phyloP scores from a whole-genome alignment of 805 yeast genomes.

The Candida nitratophila region DNA sequence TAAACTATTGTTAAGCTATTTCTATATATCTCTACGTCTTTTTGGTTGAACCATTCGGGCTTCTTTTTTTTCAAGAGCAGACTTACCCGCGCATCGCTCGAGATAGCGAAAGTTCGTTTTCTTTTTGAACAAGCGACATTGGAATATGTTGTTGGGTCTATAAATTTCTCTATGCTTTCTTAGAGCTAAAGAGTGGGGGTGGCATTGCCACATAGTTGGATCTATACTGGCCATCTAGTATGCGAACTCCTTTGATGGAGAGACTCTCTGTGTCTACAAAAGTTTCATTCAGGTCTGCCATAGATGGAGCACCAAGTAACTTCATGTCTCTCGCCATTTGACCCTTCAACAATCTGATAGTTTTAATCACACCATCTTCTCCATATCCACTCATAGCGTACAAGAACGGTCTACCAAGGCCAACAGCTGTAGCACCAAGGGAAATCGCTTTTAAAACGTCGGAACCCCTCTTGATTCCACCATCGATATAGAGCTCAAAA shows the following conservation, averaged over 20 bases:
- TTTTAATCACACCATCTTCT: conserved; percentile 56
- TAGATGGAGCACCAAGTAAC: conserved; percentile 46
- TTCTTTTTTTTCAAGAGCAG: no score
- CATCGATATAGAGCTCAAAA: conserved; percentile 64
- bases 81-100: no score
- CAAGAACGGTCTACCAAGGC: conserved; percentile 70
- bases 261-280: conserved; percentile 27
- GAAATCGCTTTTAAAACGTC: conserved; percentile 73
- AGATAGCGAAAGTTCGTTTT: no score
- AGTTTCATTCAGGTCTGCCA: conserved; percentile 36
- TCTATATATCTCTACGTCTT: no score
- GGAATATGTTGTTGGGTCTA: no score
- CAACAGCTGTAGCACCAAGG: conserved; percentile 61
- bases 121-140: no score
- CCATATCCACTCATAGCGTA: conserved; percentile 79
- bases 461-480: conserved; percentile 72
- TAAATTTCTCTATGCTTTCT: no score
- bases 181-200: conserved; percentile 8
- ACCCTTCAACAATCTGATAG: conserved; percentile 48
- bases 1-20: no score
- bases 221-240: conserved; percentile 52
- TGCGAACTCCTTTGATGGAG: conserved; percentile 51
- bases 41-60: no score
- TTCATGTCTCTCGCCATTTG: conserved; percentile 58
- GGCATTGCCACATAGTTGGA: conserved; percentile 29